phyloP scores from a whole-genome alignment of 1,284 basidiomycete genomes.

The Thecaphora thlaspeos region DNA sequence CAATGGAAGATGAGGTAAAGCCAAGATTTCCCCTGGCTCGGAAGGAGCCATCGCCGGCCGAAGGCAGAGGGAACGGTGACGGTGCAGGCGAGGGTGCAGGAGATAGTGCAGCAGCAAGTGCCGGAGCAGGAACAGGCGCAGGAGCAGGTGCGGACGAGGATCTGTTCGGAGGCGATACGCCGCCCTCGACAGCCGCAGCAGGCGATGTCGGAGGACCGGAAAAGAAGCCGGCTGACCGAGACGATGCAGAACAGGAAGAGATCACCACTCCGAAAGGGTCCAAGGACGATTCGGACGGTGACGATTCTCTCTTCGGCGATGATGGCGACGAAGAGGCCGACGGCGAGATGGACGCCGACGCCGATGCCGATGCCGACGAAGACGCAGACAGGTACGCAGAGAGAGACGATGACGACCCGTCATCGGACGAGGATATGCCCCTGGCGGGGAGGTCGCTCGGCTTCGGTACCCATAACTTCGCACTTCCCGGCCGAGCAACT shows the following conservation, averaged over 20 bases:
- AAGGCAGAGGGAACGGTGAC: slow-evolving; percentile 4
- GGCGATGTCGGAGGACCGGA: slow-evolving; percentile 4
- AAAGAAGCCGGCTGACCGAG: slow-evolving; percentile 8
- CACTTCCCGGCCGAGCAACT: neutral
- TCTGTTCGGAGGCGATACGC: slow-evolving; percentile 33
- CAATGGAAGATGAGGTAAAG: neutral
- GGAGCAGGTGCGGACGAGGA: slow-evolving; percentile 22
- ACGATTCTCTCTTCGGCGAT: slow-evolving; percentile 39
- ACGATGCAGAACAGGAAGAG: neutral
- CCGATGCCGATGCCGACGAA: slow-evolving; percentile 52
- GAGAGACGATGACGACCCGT: slow-evolving; percentile 57
- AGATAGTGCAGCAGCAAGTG: too few relatives aligned
- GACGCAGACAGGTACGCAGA: slow-evolving; percentile 43
- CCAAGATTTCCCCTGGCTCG: too few relatives aligned
- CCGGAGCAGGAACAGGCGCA: slow-evolving; percentile 15
- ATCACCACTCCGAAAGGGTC: neutral
- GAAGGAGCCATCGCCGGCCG: too few relatives aligned
- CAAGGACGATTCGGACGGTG: slow-evolving; percentile 21
- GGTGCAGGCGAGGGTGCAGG: too few relatives aligned
- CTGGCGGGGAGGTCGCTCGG: slow-evolving; percentile 19
- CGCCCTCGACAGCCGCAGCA: slow-evolving; percentile 8
- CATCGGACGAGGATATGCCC: slow-evolving; percentile 39
- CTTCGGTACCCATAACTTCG: neutral
- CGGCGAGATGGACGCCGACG: slow-evolving; percentile 19
- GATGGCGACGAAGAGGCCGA: slow-evolving; percentile 18